Evolutionary conservation across 306 rosid species (phyloP).

Genomic region (Cucumis hystrix): DNA sequence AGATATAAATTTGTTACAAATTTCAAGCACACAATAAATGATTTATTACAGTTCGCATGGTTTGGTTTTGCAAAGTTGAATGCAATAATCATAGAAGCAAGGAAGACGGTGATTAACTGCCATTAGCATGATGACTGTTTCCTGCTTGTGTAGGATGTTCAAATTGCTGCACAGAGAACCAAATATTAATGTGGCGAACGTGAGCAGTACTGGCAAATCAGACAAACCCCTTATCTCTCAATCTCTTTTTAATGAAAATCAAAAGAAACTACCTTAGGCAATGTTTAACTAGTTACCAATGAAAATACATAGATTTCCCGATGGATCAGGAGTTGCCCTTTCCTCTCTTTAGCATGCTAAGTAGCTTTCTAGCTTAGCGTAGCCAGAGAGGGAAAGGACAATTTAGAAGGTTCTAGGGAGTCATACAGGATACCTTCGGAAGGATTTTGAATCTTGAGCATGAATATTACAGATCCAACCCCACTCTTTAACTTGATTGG

Average conservation of each 20-base stretch:
- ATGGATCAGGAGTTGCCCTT: not conserved
- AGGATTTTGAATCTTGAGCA: conserved; percentile 47
- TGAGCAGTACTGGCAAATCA: not conserved
- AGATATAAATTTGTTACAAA: not conserved
- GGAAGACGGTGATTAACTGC: conserved; percentile 33
- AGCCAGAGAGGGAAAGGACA: not conserved
- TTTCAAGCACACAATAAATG: conserved; percentile 3
- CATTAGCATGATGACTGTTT: conserved; percentile 35
- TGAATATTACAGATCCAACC: conserved; percentile 90
- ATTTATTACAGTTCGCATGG: not conserved
- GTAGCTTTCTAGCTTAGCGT: not conserved
- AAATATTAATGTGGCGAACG: not conserved
- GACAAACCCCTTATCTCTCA: not conserved
- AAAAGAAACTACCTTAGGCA: not conserved
- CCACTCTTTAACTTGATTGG: conserved; percentile 60
- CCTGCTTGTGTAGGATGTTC: conserved; percentile 58
- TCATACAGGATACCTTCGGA: conserved; percentile 35
- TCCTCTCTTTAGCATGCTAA: not conserved
- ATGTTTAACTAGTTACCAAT: not conserved
- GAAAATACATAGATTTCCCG: not conserved
- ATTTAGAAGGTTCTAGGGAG: not conserved
- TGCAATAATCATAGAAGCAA: conserved; percentile 2
- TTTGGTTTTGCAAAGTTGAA: not conserved
- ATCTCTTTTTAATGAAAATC: not conserved
- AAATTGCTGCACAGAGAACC: conserved; percentile 46